Conservation (phyloP, 192 early-diverging fungal genomes). For the Mortierella antarctica region DNA sequence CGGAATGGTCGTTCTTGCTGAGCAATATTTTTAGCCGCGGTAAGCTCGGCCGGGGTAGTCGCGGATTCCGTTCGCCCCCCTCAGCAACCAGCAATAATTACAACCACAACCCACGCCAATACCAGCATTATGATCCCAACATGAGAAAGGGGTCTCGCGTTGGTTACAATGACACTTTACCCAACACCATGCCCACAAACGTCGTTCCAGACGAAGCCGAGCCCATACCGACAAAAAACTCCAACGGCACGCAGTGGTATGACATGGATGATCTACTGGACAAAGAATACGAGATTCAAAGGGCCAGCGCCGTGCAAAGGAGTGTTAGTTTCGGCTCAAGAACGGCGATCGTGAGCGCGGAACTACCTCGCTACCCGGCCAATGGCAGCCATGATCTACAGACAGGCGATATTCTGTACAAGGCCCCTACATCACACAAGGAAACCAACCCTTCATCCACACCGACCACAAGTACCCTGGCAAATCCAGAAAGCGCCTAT, state of each 20-base stretch:
- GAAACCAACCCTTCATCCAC: slow-evolving; percentile 3
- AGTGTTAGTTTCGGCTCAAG: slow-evolving; percentile 6
- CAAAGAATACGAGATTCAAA: slow-evolving; percentile 30
- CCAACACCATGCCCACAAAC: neutral
- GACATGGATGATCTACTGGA: slow-evolving; percentile 48
- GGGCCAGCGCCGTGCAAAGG: neutral
- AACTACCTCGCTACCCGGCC: slow-evolving; percentile 16
- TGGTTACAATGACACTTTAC: slow-evolving; percentile 18
- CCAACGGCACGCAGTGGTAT: slow-evolving; percentile 17
- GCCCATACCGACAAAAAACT: neutral
- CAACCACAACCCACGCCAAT: neutral
- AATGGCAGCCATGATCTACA: slow-evolving; percentile 6
- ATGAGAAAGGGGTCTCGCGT: slow-evolving; percentile 17
- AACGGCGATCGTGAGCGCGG: neutral
- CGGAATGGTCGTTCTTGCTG: slow-evolving; percentile 25
- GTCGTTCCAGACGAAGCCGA: neutral
- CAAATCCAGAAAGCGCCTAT: slow-evolving; percentile 10
- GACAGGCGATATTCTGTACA: slow-evolving; percentile 40
- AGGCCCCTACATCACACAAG: slow-evolving; percentile 13
- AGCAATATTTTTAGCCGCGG: slow-evolving; percentile 17
- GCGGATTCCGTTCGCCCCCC: too few relatives aligned
- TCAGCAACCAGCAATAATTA: neutral
- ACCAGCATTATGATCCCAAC: neutral
- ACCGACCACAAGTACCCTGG: neutral
- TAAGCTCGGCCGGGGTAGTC: neutral